phyloP scores from a whole-genome alignment of 345 rosid genomes.

The Anastatica hierochuntica region DNA sequence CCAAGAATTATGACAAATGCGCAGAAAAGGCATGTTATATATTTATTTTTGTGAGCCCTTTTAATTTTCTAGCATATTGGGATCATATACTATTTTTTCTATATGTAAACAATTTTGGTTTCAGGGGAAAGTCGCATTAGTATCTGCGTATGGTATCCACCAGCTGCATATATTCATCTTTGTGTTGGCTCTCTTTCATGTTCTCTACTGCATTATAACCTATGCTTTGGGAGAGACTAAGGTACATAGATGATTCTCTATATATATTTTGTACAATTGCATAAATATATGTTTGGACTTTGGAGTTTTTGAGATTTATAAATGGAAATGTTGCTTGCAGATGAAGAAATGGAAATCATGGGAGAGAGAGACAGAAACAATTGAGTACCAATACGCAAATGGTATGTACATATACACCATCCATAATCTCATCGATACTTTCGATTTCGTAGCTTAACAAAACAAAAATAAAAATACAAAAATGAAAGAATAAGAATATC shows the following conservation, averaged over 20 bases:
- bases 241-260: conserved; percentile 27
- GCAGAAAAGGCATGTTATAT: conserved; percentile 26
- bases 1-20: conserved; percentile 33
- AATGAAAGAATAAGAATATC: neutral
- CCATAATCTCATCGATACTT: too few species aligned
- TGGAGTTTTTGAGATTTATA: neutral
- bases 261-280: neutral
- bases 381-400: conserved; percentile 67
- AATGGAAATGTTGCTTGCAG: conserved; percentile 24
- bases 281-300: neutral
- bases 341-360: conserved; percentile 86
- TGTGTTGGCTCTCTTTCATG: conserved; percentile 54
- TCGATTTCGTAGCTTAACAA: neutral
- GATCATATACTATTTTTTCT: neutral
- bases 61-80: neutral
- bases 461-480: too few species aligned
- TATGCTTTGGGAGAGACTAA: conserved; percentile 57
- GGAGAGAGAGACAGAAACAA: conserved; percentile 76
- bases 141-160: conserved; percentile 64
- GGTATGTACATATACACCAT: too few species aligned
- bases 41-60: neutral
- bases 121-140: conserved; percentile 64
- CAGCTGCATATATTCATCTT: conserved; percentile 80
- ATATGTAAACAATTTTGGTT: neutral
- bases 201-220: conserved; percentile 54